Evolutionary conservation across 208 protist species (phyloP), one percentile per base, ranked within the genome.

Genomic region (Trichomonas gallinae): DNA sequence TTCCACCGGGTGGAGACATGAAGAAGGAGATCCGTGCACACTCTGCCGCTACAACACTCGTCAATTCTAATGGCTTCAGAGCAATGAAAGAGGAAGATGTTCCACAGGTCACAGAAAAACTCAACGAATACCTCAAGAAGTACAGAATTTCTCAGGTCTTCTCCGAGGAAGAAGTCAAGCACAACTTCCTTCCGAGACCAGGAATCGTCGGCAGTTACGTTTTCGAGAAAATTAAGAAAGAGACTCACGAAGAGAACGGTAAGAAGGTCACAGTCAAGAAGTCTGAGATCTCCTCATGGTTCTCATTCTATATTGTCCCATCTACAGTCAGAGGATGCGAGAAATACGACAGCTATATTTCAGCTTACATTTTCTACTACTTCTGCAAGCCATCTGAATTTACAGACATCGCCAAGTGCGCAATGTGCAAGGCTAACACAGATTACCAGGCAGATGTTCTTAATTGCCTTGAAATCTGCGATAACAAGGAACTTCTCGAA

Each of bases 311-410:
- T 97, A 98, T 98, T 21, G 98, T 99, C 38, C 99, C 99, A 13
- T 99, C 99, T 10, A 99, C 98, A 11, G 97, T 99, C 17, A 99
- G 99, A 97, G 98, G 98, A 2, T 98, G 99, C 97, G 97, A 97
- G 93, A 98, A 98, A 97, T 98, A 99, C 97, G 98, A 98, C 45
- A 97, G 97, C 10, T 97, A 99, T 0, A 98, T 98, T 72, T 99
- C 98, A 3, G 99, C 98, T 0, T 99, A 99, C 97, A 97, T 98
- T 0, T 99, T 98, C 97, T 99, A 99, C 98, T 99, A 99, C 97
- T 98, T 99, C 0, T 97, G 98, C n/a, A 99, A 96, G 0, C 98
- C 96, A 31, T 97, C 98, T 34, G 91, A 98, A 17, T 36, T 99
- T 1, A 96, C 97, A 15, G 96, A 98, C 36, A 97, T 99, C 13